Percentiles rank a stretch among this genome's conserved stretches.
phyloP scores from a whole-genome alignment of 345 rosid species.

The Clarkia xantiana region DNA sequence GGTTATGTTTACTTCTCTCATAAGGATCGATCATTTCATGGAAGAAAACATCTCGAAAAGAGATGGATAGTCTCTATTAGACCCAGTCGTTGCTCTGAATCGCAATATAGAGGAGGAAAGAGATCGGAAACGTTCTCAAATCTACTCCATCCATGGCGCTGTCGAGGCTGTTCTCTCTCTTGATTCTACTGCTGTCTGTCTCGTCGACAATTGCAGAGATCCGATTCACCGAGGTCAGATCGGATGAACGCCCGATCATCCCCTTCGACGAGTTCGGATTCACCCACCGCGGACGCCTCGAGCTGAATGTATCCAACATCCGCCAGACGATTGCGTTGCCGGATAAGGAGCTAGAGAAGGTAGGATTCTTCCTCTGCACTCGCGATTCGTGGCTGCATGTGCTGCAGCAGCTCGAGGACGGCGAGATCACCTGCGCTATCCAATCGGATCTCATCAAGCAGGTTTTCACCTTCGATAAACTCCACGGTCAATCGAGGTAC shows the following conservation, averaged over 20 bases:
- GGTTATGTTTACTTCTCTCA: no score
- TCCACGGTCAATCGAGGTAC: slow-evolving; percentile 18
- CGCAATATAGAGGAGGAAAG: background rate
- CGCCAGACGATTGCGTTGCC: slow-evolving; percentile 33
- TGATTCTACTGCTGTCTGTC: background rate
- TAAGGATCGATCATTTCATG: no score
- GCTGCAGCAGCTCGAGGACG: slow-evolving; percentile 57
- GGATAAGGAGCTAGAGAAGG: slow-evolving; percentile 47
- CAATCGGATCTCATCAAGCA: slow-evolving; percentile 46
- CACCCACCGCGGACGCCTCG: slow-evolving; percentile 71
- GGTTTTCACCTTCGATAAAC: slow-evolving; percentile 49
- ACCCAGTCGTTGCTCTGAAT: no score
- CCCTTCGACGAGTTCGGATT: slow-evolving; percentile 84
- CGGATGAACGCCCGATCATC: slow-evolving; percentile 53
- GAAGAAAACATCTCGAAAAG: no score
- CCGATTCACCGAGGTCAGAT: slow-evolving; percentile 57
- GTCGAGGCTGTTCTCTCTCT: background rate
- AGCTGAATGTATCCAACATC: slow-evolving; percentile 53
- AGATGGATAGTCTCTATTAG: no score
- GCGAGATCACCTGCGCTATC: slow-evolving; percentile 64
- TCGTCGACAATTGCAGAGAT: slow-evolving; percentile 35
- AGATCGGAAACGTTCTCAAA: background rate
- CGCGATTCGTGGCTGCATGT: slow-evolving; percentile 72
- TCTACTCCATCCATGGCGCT: slow-evolving; percentile 1
- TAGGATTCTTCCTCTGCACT: slow-evolving; percentile 95